phyloP scores from a whole-genome alignment of 768 basidiomycete species.

The Boletus tylopilopsis region DNA sequence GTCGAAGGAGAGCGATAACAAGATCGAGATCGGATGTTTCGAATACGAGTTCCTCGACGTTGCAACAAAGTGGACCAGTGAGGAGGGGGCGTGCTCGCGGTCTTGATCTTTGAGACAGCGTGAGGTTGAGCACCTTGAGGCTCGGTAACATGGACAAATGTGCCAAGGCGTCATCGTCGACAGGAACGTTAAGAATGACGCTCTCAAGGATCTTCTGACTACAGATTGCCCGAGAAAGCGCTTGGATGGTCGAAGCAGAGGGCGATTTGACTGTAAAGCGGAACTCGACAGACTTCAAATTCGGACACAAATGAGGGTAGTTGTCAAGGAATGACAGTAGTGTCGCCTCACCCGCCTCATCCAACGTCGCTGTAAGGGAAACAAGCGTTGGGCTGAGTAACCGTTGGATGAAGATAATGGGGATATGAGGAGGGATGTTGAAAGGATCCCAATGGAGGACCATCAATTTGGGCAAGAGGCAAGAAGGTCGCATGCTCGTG shows the following conservation, averaged over 20 bases:
- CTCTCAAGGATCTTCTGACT: neutral
- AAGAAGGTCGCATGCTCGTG: neutral
- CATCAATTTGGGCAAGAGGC: constrained; percentile 9
- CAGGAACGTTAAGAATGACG: neutral
- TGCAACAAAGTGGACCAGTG: neutral
- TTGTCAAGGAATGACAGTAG: constrained; percentile 9
- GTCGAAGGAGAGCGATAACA: constrained; percentile 5
- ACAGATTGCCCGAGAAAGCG: constrained; percentile 8
- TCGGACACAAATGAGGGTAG: constrained; percentile 2
- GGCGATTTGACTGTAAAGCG: neutral
- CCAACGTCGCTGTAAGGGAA: neutral
- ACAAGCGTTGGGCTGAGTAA: constrained; percentile 13
- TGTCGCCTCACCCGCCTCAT: constrained; percentile 3
- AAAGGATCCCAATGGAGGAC: constrained; percentile 2
- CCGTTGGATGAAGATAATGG: constrained; percentile 3
- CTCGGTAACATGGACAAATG: constrained; percentile 8
- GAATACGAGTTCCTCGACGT: neutral
- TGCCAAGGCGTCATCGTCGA: constrained; percentile 2
- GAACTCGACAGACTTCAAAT: constrained; percentile 3
- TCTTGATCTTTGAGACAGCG: neutral
- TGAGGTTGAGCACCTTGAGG: neutral
- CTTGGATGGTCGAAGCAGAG: neutral
- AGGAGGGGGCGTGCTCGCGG: neutral
- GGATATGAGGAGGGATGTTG: neutral
- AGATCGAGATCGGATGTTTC: constrained; percentile 3